These are phyloP conservation scores for Polyrhizophydium stewartii DNA, from an alignment of 371 early-diverging fungal species.

Conservation along the genomic window DNA sequence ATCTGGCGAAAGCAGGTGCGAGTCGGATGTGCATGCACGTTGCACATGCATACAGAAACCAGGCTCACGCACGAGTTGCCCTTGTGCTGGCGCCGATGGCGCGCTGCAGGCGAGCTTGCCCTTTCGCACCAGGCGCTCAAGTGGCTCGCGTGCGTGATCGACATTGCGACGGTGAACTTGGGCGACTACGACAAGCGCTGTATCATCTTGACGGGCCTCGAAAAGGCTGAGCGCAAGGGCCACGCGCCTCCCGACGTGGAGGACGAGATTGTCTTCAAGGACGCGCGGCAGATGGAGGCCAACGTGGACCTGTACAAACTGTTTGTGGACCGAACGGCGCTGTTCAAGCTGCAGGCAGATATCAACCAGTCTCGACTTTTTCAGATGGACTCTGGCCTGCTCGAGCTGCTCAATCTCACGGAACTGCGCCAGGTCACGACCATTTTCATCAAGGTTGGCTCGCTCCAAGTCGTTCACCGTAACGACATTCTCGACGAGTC, in stretches of 20 bases:
- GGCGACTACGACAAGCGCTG: constrained; percentile 45
- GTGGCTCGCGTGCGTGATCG: constrained; percentile 29
- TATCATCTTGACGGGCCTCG: constrained; percentile 39
- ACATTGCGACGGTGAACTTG: constrained; percentile 31
- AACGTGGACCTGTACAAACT: constrained; percentile 27
- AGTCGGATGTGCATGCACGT: too few relatives aligned
- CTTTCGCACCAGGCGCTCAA: constrained; percentile 44
- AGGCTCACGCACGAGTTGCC: too few relatives aligned
- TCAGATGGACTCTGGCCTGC: constrained; percentile 26
- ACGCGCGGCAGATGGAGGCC: constrained; percentile 6
- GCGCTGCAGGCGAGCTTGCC: constrained; percentile 45
- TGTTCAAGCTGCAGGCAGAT: constrained; percentile 49
- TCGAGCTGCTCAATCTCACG: constrained; percentile 32
- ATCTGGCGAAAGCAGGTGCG: constrained; percentile 47
- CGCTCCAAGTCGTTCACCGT: constrained; percentile 24
- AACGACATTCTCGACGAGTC: constrained; percentile 24
- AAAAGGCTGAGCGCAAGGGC: constrained; percentile 28
- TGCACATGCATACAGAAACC: too few relatives aligned
- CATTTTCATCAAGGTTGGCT: constrained; percentile 41
- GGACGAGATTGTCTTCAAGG: constrained; percentile 21
- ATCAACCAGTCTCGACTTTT: constrained; percentile 43
- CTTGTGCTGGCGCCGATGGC: too few relatives aligned
- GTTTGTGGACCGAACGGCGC: constrained; percentile 42
- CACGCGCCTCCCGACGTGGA: constrained; percentile 17
- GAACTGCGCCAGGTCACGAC: constrained; percentile 52